A percentile compares a stretch with the other conserved stretches of the same genome.
Evolutionary conservation across 176 grass and related monocot genomes (phyloP).

Genomic region (Juncus inflexus): DNA sequence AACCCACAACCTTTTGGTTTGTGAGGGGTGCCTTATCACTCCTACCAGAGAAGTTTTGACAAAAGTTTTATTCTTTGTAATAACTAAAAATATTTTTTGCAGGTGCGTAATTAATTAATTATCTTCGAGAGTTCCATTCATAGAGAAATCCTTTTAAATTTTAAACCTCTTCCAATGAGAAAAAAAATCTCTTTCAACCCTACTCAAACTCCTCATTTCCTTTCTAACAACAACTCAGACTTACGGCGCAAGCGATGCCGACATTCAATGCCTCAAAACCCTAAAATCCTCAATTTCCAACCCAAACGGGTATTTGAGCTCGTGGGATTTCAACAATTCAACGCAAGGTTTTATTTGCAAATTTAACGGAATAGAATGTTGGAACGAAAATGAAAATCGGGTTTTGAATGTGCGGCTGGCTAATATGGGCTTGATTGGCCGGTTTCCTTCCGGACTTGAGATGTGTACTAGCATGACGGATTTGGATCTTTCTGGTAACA

Average conservation of each 20-base stretch:
- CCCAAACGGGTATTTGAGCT: slow-evolving; percentile 33
- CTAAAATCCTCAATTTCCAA: slow-evolving; percentile 34
- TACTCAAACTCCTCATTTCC: not conserved
- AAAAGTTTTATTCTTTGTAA: too few species aligned
- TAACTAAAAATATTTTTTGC: too few species aligned
- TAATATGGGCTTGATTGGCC: slow-evolving; percentile 64
- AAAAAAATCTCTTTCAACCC: not conserved
- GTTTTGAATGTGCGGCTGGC: slow-evolving; percentile 59
- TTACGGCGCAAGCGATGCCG: slow-evolving; percentile 10
- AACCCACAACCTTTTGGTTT: too few species aligned
- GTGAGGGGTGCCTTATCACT: too few species aligned
- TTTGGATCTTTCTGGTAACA: slow-evolving; percentile 72
- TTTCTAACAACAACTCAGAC: slow-evolving; percentile 8
- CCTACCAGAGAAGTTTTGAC: too few species aligned
- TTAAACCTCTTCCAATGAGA: not conserved
- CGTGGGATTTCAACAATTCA: slow-evolving; percentile 42
- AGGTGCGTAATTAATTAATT: too few species aligned
- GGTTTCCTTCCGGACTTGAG: slow-evolving; percentile 54
- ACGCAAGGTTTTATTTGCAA: slow-evolving; percentile 49
- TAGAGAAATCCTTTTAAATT: too few species aligned
- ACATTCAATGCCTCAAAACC: slow-evolving; percentile 47
- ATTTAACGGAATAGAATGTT: slow-evolving; percentile 70
- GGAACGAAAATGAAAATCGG: slow-evolving; percentile 71
- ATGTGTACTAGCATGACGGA: slow-evolving; percentile 62
- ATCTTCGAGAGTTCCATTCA: too few species aligned